phyloP scores from a whole-genome alignment of 2,329 filamentous ascomycete genomes.

The Trichoderma aggressivum region DNA sequence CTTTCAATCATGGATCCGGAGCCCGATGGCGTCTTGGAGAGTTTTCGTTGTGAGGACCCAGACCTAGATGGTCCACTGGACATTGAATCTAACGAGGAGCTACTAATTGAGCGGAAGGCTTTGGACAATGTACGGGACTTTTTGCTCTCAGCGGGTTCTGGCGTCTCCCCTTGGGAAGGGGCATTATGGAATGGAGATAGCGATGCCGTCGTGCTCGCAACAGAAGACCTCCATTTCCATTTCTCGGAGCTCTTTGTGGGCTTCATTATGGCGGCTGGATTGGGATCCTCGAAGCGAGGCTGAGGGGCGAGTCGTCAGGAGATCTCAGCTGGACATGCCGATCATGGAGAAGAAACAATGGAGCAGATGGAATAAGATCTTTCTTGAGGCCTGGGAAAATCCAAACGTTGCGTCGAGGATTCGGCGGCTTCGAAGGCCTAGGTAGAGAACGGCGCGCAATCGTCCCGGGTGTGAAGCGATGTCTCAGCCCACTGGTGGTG shows the following conservation, averaged over 20 bases:
- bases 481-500: constrained; percentile 14
- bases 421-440: background rate
- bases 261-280: background rate
- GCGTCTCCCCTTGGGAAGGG: constrained; percentile 21
- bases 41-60: constrained; percentile 32
- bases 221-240: constrained; percentile 36
- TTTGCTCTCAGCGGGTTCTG: constrained; percentile 31
- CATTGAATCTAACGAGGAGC: constrained; percentile 40
- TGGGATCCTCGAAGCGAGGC: background rate
- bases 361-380: background rate
- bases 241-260: constrained; percentile 32
- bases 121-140: constrained; percentile 36
- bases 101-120: constrained; percentile 40
- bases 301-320: background rate
- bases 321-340: constrained; percentile 16
- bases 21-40: constrained; percentile 39
- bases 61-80: constrained; percentile 32
- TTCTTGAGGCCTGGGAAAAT: background rate
- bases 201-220: constrained; percentile 28
- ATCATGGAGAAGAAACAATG: background rate
- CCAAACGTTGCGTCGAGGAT: background rate
- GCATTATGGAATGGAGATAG: constrained; percentile 23
- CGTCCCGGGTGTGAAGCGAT: background rate
- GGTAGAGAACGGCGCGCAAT: background rate
- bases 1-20: constrained; percentile 42